Conservation (phyloP, 371 early-diverging fungal species). For the Batrachochytrium dendrobatidis region DNA sequence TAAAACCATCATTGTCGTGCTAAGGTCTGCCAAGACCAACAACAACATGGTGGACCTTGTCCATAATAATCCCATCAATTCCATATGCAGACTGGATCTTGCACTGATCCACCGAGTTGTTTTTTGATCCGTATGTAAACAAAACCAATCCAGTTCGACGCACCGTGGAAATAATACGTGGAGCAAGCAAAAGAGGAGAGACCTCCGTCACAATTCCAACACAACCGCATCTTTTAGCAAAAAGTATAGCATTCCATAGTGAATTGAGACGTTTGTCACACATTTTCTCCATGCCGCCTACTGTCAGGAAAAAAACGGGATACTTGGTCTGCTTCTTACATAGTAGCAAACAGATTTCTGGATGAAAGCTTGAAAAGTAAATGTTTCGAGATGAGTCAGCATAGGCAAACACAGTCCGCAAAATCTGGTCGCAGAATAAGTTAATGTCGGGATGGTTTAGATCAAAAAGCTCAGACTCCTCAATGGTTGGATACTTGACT, state of each 20-base stretch:
- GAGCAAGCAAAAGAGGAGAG: constrained; percentile 70
- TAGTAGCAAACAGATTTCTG: constrained; percentile 76
- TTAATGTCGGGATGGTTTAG: constrained; percentile 66
- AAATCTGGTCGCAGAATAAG: constrained; percentile 75
- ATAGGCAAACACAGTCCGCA: constrained; percentile 66
- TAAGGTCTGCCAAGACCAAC: not conserved
- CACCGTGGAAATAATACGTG: constrained; percentile 63
- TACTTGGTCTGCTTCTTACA: constrained; percentile 60
- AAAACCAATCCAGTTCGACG: constrained; percentile 64
- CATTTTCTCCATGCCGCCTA: constrained; percentile 67
- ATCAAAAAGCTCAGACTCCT: constrained; percentile 74
- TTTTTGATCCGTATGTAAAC: constrained; percentile 82
- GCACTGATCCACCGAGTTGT: constrained; percentile 69
- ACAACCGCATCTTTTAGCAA: constrained; percentile 67
- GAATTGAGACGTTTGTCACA: constrained; percentile 81
- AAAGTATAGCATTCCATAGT: constrained; percentile 72
- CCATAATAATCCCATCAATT: constrained; percentile 43
- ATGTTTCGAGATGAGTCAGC: constrained; percentile 66
- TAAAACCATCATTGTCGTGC: too few species aligned
- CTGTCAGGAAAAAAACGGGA: constrained; percentile 89
- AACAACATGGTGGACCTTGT: constrained; percentile 25
- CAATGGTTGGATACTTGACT: constrained; percentile 90
- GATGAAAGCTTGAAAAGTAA: constrained; percentile 91
- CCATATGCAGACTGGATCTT: constrained; percentile 61
- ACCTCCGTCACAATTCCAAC: constrained; percentile 79